Percentiles rank a stretch among this genome's conserved stretches.
Conservation (phyloP, 2,329 filamentous ascomycete genomes). For the Colletotrichum paranaense region DNA sequence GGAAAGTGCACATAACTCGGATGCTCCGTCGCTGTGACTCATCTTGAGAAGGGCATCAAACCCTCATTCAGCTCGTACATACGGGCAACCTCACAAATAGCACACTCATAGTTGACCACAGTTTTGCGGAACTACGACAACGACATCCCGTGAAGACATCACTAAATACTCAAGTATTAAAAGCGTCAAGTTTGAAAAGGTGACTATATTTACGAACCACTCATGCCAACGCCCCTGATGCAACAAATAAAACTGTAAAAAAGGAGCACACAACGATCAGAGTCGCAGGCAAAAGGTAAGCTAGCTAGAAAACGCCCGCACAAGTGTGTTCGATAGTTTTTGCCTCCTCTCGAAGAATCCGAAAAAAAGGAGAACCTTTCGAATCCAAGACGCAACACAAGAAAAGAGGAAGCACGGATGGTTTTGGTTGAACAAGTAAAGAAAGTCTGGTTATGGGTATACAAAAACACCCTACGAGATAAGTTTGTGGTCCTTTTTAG, state of each 20-base stretch:
- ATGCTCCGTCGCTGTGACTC: no score
- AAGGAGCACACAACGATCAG: not conserved
- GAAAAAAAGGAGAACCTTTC: not conserved
- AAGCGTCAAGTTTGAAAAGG: slow-evolving; percentile 1
- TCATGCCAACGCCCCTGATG: slow-evolving; percentile 36
- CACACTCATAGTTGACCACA: no score
- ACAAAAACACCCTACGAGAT: slow-evolving; percentile 20
- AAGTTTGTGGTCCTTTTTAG: not conserved
- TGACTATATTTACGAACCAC: slow-evolving; percentile 27
- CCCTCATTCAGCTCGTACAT: no score
- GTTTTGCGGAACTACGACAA: no score
- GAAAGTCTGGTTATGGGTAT: slow-evolving; percentile 34
- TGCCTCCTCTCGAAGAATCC: not conserved
- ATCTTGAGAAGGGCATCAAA: no score
- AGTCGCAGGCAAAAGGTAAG: not conserved
- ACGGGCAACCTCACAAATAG: no score
- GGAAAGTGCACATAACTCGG: no score
- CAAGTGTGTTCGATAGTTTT: not conserved
- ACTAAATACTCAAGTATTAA: not conserved
- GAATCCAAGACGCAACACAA: slow-evolving; percentile 19
- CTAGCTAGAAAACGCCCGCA: not conserved
- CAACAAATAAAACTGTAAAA: slow-evolving; percentile 3
- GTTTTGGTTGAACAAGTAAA: slow-evolving; percentile 24
- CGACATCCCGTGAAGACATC: not conserved
- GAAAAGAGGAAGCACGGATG: not conserved